Evolutionary conservation across 768 basidiomycete genomes (phyloP).

Genomic region (Mycena galericulata): DNA sequence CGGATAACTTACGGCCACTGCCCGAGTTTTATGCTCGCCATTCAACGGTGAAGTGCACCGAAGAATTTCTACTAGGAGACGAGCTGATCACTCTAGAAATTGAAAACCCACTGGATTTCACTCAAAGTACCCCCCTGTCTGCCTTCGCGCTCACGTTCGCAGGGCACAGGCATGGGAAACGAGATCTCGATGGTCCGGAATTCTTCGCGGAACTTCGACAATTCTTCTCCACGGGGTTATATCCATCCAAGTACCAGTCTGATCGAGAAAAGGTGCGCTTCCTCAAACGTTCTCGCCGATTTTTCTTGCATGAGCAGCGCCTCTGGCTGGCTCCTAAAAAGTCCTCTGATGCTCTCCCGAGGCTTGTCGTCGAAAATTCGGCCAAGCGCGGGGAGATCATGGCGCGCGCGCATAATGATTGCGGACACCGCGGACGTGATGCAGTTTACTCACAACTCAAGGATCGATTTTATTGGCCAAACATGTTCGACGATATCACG

Average conservation of each 20-base stretch:
- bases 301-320: constrained; percentile 33
- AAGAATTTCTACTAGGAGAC: not conserved
- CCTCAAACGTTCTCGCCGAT: constrained; percentile 22
- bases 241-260: constrained; percentile 13
- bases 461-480: constrained; percentile 51
- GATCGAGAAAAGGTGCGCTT: constrained; percentile 19
- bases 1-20: not conserved
- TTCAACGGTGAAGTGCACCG: not conserved
- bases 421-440: constrained; percentile 33
- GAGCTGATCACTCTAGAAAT: not conserved
- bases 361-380: constrained; percentile 38
- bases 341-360: constrained; percentile 25
- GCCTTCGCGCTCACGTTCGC: not conserved
- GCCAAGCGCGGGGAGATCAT: constrained; percentile 34
- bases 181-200: constrained; percentile 19
- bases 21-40: constrained; percentile 1
- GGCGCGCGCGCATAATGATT: constrained; percentile 39
- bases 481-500: constrained; percentile 44
- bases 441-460: constrained; percentile 37
- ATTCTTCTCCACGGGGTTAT: constrained; percentile 23
- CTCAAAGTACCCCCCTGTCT: constrained; percentile 14
- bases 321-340: constrained; percentile 36
- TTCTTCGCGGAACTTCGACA: constrained; percentile 31
- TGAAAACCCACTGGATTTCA: not conserved
- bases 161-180: constrained; percentile 22